Percentiles rank a stretch among this genome's conserved stretches.
phyloP scores from a whole-genome alignment of 108 stramenopile species.

The Nannochloropsis salina region DNA sequence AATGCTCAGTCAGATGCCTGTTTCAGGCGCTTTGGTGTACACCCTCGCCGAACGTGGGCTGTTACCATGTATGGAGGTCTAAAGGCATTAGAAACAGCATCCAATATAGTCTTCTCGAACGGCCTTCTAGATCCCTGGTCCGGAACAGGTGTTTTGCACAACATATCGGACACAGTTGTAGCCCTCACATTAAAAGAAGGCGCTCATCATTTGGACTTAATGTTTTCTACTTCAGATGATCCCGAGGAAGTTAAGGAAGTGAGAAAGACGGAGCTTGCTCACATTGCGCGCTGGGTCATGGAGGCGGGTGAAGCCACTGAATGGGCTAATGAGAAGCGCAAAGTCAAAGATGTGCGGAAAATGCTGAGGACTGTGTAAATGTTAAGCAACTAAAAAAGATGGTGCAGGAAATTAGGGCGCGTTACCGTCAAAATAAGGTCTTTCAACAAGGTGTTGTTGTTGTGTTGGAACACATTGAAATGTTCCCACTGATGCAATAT shows the following conservation, averaged over 20 bases:
- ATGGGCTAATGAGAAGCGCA: neutral
- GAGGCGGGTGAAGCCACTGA: conserved; percentile 26
- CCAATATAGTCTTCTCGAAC: conserved; percentile 79
- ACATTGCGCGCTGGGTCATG: conserved; percentile 36
- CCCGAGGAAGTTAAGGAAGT: conserved; percentile 58
- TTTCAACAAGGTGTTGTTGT: too few species aligned
- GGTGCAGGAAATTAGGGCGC: too few species aligned
- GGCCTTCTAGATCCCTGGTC: conserved; percentile 79
- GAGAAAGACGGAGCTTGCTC: conserved; percentile 54
- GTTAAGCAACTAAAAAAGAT: too few species aligned
- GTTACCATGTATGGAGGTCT: conserved; percentile 63
- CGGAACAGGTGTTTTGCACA: conserved; percentile 60
- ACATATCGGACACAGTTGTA: neutral
- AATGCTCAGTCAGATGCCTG: conserved; percentile 34
- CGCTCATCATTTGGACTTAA: conserved; percentile 78
- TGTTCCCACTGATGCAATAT: too few species aligned
- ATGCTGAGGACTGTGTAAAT: neutral
- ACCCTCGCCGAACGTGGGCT: conserved; percentile 57
- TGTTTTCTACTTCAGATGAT: conserved; percentile 63
- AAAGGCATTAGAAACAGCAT: conserved; percentile 38
- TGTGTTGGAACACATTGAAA: too few species aligned
- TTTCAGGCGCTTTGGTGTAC: conserved; percentile 35
- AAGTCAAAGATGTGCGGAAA: neutral
- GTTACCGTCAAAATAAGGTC: too few species aligned
- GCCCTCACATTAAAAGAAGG: conserved; percentile 61